Conservation (phyloP, 2,329 filamentous ascomycete genomes). For the Colletotrichum sp. region DNA sequence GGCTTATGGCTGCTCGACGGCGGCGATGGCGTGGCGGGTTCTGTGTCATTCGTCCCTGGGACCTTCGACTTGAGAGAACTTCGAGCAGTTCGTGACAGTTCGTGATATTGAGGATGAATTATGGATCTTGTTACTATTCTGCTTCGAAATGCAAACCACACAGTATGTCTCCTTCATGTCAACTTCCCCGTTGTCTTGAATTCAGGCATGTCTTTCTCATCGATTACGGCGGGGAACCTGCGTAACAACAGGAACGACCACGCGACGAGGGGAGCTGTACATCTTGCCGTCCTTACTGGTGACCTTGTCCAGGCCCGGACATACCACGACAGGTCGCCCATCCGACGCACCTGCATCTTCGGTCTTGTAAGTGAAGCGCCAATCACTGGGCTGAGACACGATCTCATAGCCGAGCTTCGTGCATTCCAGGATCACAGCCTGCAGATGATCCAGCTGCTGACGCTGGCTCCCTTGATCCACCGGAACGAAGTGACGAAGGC, state of each 20-base stretch:
- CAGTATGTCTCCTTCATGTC: neutral
- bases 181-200: neutral
- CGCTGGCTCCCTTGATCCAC: constrained; percentile 26
- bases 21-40: neutral
- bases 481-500: constrained; percentile 36
- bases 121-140: neutral
- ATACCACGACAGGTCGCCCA: constrained; percentile 24
- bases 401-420: constrained; percentile 44
- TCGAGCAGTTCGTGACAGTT: neutral
- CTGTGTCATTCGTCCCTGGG: neutral
- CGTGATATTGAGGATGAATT: neutral
- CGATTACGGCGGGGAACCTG: neutral
- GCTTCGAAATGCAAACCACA: neutral
- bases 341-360: neutral
- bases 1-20: neutral
- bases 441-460: constrained; percentile 40
- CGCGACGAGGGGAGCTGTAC: constrained; percentile 23
- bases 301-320: constrained; percentile 33
- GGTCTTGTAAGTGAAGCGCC: constrained; percentile 30
- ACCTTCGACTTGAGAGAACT: neutral
- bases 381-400: constrained; percentile 46
- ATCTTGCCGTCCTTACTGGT: constrained; percentile 26
- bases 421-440: constrained; percentile 42
- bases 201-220: neutral
- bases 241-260: constrained; percentile 24